phyloP scores from a whole-genome alignment of 2,329 filamentous ascomycete species.

The Ophiostoma piceae region DNA sequence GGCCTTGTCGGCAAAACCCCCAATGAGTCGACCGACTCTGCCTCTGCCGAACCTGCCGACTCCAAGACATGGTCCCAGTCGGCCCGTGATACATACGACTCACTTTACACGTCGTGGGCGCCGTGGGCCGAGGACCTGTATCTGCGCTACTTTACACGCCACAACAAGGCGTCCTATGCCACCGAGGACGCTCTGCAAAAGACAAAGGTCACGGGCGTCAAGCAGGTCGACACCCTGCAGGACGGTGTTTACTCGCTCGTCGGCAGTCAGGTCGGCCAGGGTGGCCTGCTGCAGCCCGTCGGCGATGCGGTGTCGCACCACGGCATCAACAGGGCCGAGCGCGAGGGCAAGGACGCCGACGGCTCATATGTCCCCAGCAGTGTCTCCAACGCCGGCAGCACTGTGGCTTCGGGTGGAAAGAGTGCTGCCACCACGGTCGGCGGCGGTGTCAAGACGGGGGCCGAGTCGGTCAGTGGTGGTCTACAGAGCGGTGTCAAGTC shows the following conservation, averaged over 20 bases:
- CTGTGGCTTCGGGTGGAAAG: not conserved
- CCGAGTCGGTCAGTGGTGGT: too few species aligned
- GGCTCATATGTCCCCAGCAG: conserved; percentile 34
- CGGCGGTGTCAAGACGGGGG: not conserved
- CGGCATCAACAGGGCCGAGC: conserved; percentile 60
- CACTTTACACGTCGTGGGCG: conserved; percentile 69
- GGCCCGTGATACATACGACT: conserved; percentile 60
- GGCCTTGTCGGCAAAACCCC: not conserved
- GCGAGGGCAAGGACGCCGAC: conserved; percentile 57
- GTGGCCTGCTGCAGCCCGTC: conserved; percentile 59
- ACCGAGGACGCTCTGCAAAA: conserved; percentile 64
- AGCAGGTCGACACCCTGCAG: conserved; percentile 63
- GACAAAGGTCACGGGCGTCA: conserved; percentile 62
- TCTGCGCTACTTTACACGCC: conserved; percentile 66
- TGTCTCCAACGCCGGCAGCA: not conserved
- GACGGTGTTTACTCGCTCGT: conserved; percentile 61
- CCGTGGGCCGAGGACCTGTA: conserved; percentile 72
- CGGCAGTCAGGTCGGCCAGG: conserved; percentile 60
- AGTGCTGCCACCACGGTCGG: not conserved
- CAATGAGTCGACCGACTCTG: not conserved
- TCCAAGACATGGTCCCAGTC: conserved; percentile 40
- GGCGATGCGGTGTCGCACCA: conserved; percentile 60
- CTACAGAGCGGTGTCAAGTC: not conserved
- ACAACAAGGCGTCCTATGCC: conserved; percentile 69
- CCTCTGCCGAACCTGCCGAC: not conserved